phyloP scores from a whole-genome alignment of 2,329 filamentous ascomycete species.

The Colletotrichum tanaceti region DNA sequence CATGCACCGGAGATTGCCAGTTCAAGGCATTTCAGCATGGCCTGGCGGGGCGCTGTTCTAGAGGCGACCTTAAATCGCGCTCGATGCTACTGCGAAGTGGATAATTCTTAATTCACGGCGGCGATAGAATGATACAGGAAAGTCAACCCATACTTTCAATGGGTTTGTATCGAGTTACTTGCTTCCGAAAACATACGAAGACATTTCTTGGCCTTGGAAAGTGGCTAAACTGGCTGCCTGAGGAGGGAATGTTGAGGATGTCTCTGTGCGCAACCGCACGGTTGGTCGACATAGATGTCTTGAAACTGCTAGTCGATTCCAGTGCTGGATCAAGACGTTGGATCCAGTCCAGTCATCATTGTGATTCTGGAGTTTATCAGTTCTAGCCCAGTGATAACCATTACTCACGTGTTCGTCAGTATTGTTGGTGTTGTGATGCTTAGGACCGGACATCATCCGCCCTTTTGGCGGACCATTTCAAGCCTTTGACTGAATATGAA shows the following conservation, averaged over 20 bases:
- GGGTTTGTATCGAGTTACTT: neutral
- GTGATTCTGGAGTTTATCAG: neutral
- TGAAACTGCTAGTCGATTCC: conserved; percentile 28
- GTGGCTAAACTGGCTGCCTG: neutral
- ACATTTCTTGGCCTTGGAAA: neutral
- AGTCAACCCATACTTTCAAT: neutral
- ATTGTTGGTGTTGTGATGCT: neutral
- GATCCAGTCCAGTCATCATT: neutral
- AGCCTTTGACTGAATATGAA: neutral
- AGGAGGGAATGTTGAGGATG: conserved; percentile 2
- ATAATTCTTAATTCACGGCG: neutral
- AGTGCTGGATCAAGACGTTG: neutral
- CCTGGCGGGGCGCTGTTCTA: neutral
- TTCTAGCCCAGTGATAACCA: neutral
- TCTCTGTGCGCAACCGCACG: conserved; percentile 37
- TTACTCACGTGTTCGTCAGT: neutral
- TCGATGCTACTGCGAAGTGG: neutral
- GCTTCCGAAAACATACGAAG: neutral
- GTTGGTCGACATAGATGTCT: conserved; percentile 5
- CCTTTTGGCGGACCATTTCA: too few relatives aligned
- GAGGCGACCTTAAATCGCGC: neutral
- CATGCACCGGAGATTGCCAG: conserved; percentile 9
- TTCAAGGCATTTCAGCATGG: neutral
- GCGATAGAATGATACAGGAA: too few relatives aligned
- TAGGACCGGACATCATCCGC: too few relatives aligned